phyloP scores from a whole-genome alignment of 2,329 filamentous ascomycete species.

The Phaeoacremonium minimum region DNA sequence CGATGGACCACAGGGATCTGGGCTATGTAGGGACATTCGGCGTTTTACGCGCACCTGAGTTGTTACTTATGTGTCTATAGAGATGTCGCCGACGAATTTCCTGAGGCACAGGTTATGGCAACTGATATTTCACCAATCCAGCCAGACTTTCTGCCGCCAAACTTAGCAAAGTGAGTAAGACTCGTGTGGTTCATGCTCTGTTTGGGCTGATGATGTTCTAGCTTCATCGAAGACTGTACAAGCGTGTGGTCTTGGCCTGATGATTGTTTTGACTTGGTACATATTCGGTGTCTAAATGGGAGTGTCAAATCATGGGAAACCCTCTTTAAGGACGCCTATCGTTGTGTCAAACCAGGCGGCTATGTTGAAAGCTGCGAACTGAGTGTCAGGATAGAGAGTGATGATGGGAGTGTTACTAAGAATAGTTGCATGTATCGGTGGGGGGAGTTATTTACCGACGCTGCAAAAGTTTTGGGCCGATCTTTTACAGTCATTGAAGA shows the following conservation, averaged over 20 bases:
- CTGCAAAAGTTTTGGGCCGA: not conserved
- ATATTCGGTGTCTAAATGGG: not conserved
- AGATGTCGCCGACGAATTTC: slow-evolving; percentile 8
- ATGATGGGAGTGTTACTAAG: not conserved
- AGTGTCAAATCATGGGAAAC: not conserved
- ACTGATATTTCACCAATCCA: slow-evolving; percentile 33
- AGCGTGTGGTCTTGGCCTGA: not conserved
- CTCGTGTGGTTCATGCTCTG: too few species aligned
- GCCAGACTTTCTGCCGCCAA: slow-evolving; percentile 36
- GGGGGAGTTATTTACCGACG: not conserved
- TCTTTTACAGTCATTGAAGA: not conserved
- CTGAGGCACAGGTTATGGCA: slow-evolving; percentile 14
- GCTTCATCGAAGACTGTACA: not conserved
- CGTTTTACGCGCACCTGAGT: not conserved
- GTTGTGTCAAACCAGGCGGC: not conserved
- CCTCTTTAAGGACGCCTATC: not conserved
- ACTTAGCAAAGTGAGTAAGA: too few species aligned
- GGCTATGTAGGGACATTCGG: slow-evolving; percentile 39
- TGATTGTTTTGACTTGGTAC: not conserved
- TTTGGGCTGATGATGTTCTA: too few species aligned
- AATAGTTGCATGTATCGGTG: not conserved
- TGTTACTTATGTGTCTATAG: not conserved
- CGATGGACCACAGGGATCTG: slow-evolving; percentile 33
- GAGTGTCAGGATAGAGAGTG: not conserved
- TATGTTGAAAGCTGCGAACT: not conserved